Conservation (phyloP, 805 yeast genomes). For the Zygotorulaspora sp. region DNA sequence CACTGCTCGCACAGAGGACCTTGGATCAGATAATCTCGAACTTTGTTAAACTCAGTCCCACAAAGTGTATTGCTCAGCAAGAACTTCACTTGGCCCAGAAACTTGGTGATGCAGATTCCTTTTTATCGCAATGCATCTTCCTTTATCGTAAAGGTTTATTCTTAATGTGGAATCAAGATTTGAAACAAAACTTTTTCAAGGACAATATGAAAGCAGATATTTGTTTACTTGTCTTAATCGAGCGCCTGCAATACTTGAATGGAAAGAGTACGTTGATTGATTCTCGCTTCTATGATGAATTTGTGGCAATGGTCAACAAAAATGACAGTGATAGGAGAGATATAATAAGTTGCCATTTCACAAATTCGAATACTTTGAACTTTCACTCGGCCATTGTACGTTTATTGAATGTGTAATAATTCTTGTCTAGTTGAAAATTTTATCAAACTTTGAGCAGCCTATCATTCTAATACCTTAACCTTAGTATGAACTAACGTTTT, state of each 20-base stretch:
- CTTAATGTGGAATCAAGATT: constrained; percentile 3
- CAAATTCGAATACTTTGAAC: neutral
- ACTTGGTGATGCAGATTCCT: constrained; percentile 8
- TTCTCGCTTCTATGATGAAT: neutral
- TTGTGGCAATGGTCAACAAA: constrained; percentile 1
- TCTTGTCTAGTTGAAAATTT: neutral
- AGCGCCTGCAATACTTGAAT: constrained; percentile 5
- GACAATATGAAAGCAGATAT: constrained; percentile 13
- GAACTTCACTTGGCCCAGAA: constrained; percentile 11
- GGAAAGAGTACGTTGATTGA: constrained; percentile 3
- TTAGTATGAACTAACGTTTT: constrained; percentile 54
- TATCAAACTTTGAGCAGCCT: neutral
- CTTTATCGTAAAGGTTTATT: constrained; percentile 14
- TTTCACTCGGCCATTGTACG: constrained; percentile 1
- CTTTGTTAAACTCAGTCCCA: neutral
- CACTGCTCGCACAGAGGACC: constrained; percentile 24
- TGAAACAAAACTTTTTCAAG: neutral
- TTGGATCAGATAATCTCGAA: constrained; percentile 13
- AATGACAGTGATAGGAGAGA: neutral
- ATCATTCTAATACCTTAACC: constrained; percentile 34
- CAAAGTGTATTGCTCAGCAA: neutral
- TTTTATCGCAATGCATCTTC: constrained; percentile 10
- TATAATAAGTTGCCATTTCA: neutral
- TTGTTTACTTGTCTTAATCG: constrained; percentile 9
- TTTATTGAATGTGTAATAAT: neutral